Evolutionary conservation across 1,139 yeast species (phyloP), one percentile per base, ranked within the genome.

Genomic region (Hemisphaericaspora lyxosophila): DNA sequence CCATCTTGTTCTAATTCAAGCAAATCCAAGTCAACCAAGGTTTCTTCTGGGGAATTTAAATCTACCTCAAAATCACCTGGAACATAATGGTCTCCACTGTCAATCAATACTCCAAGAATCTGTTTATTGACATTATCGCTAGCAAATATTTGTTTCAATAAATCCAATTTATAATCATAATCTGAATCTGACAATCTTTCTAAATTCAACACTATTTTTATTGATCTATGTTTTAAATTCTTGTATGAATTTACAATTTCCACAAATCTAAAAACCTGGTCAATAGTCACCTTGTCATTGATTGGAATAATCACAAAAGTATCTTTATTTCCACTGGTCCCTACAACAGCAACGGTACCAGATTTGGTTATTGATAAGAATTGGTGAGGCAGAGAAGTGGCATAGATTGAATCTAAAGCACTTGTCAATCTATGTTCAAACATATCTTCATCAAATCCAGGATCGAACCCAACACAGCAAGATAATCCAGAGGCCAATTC

Each of bases 401-500:
- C 68, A 44, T 50, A 56, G 55, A 71, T 62, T 1, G 78, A 67
- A 46, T 72, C 75, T 38, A 63, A 47, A 5, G 68, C 70, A 25
- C 67, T 50, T 3, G 53, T 50, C n/a, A 70, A 41, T 36, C 57
- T 59, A 43, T 60, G 60, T 9, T 35, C 34, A 35, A 57, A 60
- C 52, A 55, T 55, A 37, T 58, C 55, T 24, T 46, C 40, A 3
- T 55, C 48, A 33, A 59, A 62, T 39, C 44, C 52, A 11, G 70
- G 54, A 31, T 55, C 55, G 42, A 69, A 69, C 0, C 76, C 77
- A 13, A 72, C 66, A 1, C 76, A 65, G 45, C 60, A 70, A 1
- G 75, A 64, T n/a, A 62, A 51, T 0, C 77, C 77, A 7, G 74
- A 68, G 7, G 60, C 68, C 36, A 71, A 46, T 45, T 73, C 78